Evolutionary conservation across 345 rosid genomes (phyloP).

Genomic region (Pistacia vera): DNA sequence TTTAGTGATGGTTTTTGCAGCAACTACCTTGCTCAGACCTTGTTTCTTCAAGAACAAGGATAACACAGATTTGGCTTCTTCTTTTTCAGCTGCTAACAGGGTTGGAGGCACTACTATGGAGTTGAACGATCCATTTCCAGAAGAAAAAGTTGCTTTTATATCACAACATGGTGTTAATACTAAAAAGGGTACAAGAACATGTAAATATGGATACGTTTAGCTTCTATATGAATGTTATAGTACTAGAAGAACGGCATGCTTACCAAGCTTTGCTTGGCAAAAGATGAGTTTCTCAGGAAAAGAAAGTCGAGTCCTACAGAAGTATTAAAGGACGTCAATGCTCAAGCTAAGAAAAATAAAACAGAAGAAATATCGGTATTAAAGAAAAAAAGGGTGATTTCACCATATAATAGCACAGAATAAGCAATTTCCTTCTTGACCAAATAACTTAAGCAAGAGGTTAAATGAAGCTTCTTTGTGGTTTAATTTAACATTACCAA

Average conservation of each 20-base stretch:
- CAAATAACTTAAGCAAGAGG: background rate
- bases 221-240: background rate
- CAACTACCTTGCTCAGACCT: background rate
- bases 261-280: constrained; percentile 38
- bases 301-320: constrained; percentile 24
- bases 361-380: background rate
- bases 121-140: constrained; percentile 36
- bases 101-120: constrained; percentile 6
- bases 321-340: background rate
- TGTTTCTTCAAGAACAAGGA: background rate
- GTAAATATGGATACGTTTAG: background rate
- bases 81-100: constrained; percentile 45
- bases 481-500: too few relatives aligned
- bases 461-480: too few relatives aligned
- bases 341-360: background rate
- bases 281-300: constrained; percentile 29
- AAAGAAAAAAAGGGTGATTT: background rate
- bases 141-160: constrained; percentile 29
- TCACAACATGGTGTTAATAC: background rate
- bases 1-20: constrained; percentile 35
- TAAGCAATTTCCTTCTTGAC: background rate
- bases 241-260: background rate
- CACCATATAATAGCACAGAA: too few relatives aligned
- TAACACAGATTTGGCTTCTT: constrained; percentile 41
- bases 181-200: background rate